Percentiles rank a stretch among this genome's conserved stretches.
Conservation (phyloP, 352 stramenopile species). For the Globisporangium acanthophoron region DNA sequence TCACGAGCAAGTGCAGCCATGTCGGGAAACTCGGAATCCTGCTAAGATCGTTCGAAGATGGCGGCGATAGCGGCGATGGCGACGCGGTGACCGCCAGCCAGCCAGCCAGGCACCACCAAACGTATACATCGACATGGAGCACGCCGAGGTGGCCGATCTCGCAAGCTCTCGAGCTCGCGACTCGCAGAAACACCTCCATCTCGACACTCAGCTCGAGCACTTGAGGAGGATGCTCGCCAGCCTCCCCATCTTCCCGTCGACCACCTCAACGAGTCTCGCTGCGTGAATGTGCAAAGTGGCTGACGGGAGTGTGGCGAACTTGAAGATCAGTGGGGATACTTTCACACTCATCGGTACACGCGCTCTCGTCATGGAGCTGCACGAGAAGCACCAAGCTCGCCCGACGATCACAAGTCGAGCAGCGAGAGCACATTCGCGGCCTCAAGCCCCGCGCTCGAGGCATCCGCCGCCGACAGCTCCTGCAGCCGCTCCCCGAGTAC, state of each 20-base stretch:
- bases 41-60: neutral
- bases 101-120: too few species aligned
- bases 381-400: too few species aligned
- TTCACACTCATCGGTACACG: too few species aligned
- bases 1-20: neutral
- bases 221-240: neutral
- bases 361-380: too few species aligned
- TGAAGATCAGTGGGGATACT: neutral
- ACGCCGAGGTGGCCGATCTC: too few species aligned
- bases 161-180: too few species aligned
- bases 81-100: too few species aligned
- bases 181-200: too few species aligned
- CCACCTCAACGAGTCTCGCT: neutral
- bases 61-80: too few species aligned
- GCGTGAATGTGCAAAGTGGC: neutral
- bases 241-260: neutral
- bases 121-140: too few species aligned
- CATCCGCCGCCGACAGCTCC: conserved; percentile 17
- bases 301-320: neutral
- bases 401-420: conserved; percentile 13
- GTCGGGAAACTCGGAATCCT: too few species aligned
- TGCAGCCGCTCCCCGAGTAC: conserved; percentile 28
- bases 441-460: conserved; percentile 25
- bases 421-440: conserved; percentile 35
- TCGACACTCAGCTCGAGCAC: neutral